Percentiles rank a stretch among this genome's conserved stretches.
These are phyloP conservation scores for Earliella scabrosa DNA, from an alignment of 1,284 basidiomycete species.

Conservation along the genomic window DNA sequence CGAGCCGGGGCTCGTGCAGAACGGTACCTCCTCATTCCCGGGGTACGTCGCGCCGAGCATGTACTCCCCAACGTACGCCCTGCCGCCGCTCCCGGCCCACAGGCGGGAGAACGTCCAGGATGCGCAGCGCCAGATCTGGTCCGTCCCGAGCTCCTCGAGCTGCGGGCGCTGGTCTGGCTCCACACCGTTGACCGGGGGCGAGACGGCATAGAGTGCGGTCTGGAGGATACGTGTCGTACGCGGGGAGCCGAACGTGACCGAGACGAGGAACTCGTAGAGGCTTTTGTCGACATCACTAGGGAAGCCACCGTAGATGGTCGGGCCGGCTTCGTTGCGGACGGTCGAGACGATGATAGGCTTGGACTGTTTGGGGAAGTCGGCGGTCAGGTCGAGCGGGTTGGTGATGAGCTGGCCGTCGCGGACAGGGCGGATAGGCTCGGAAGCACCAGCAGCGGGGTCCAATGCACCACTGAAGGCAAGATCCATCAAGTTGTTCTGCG, in stretches of 20 bases:
- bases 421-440: conserved; percentile 66
- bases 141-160: conserved; percentile 67
- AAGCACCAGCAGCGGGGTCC: conserved; percentile 55
- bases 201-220: conserved; percentile 55
- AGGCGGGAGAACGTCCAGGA: conserved; percentile 69
- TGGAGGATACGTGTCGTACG: conserved; percentile 52
- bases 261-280: conserved; percentile 46
- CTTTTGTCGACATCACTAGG: conserved; percentile 43
- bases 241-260: conserved; percentile 50
- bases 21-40: conserved; percentile 55
- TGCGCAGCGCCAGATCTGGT: conserved; percentile 73
- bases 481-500: conserved; percentile 48
- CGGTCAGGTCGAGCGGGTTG: conserved; percentile 59
- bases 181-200: conserved; percentile 35
- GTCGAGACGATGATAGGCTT: conserved; percentile 75
- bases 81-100: conserved; percentile 68
- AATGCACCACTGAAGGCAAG: conserved; percentile 40
- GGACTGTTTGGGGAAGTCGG: conserved; percentile 54
- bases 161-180: conserved; percentile 54
- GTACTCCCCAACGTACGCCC: conserved; percentile 72
- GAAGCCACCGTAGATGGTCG: conserved; percentile 55
- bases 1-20: conserved; percentile 55
- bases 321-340: conserved; percentile 71
- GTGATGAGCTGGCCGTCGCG: conserved; percentile 63
- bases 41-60: conserved; percentile 72